Evolutionary conservation across 2,329 filamentous ascomycete genomes (phyloP), one percentile per base, ranked within the genome.

Genomic region (Penicillium sp.): DNA sequence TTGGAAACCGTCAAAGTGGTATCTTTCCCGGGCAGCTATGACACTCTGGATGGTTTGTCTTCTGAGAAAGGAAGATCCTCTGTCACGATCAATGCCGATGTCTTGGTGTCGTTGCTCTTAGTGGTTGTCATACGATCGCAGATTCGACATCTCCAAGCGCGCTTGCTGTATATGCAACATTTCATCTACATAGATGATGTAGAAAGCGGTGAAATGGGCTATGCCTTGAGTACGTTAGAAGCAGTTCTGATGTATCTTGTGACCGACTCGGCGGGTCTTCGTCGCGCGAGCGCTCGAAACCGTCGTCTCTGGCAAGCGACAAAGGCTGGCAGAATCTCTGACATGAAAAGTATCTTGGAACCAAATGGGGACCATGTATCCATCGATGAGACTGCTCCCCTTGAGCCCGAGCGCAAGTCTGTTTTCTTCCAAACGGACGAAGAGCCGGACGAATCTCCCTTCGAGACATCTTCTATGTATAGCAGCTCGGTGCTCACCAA

Each of bases 121-220:
- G 86, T 95, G 56, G 91, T 99, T 15, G 89, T 99, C 10, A 97
- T 99, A 55, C 84, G 93, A 57, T 90, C 93, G 10, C 89, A 94
- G 54, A 85, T 95, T 24, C 85, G 89, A 53, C 87, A 96, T 71
- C 78, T 99, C 8, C 90, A 96, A 64, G 91, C 94, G 3, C 84
- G 93, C 18, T 76, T 99, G 43, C 80, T 88, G n/a, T 99, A 97
- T 69, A 96, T 97, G 81, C 88, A 93, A 41, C 90, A 95, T 65
- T 99, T 96, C 67, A 94, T 96, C 61, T 99, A 96, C 72, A 92
- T 96, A 46, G 94, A 97, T 63, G 94, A 99, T 73, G 91, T 99
- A 8, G 94, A 99, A 61, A 95, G 86, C 56, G 94, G 94, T 45
- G 94, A 99, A 74, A 87, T 95, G 79, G 94, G 94, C 8, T 99